A percentile compares a stretch with the other conserved stretches of the same genome.
phyloP scores from a whole-genome alignment of 441 rosid species.

The Mallotus repandus region DNA sequence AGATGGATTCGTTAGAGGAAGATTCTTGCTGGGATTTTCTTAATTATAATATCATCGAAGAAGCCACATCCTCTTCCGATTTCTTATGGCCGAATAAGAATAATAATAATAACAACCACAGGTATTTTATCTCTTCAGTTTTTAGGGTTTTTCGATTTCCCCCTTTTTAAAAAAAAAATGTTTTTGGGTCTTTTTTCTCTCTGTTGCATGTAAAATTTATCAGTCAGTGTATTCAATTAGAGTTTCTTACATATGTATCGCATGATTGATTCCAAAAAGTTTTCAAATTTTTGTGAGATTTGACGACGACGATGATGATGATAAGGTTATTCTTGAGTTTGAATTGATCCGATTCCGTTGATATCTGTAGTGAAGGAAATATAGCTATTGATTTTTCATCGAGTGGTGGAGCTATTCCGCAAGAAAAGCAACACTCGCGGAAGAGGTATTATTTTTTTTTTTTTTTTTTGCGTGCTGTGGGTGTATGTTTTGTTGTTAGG shows the following conservation, averaged over 20 bases:
- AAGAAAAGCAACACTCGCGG: slow-evolving; percentile 41
- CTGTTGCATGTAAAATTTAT: too few relatives aligned
- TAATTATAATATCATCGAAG: slow-evolving; percentile 40
- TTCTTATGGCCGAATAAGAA: slow-evolving; percentile 26
- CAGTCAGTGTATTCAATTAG: not conserved
- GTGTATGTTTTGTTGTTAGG: too few relatives aligned
- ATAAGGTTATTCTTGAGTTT: not conserved
- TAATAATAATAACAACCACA: not conserved
- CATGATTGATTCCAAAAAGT: too few relatives aligned
- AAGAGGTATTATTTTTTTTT: slow-evolving; percentile 64
- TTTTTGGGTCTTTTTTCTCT: not conserved
- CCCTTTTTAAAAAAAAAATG: not conserved
- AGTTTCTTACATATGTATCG: not conserved
- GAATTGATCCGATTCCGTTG: not conserved
- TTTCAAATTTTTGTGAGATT: too few relatives aligned
- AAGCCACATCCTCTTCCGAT: slow-evolving; percentile 29
- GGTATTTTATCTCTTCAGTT: slow-evolving; percentile 18
- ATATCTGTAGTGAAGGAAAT: slow-evolving; percentile 19
- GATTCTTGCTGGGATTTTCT: slow-evolving; percentile 51
- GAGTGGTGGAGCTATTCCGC: slow-evolving; percentile 33
- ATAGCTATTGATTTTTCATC: slow-evolving; percentile 39
- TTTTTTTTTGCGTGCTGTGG: too few relatives aligned
- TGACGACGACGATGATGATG: too few relatives aligned
- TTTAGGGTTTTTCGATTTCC: not conserved
- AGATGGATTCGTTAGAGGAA: slow-evolving; percentile 43